phyloP scores from a whole-genome alignment of 257 asterid genomes.

The Scutellaria galericulata region DNA sequence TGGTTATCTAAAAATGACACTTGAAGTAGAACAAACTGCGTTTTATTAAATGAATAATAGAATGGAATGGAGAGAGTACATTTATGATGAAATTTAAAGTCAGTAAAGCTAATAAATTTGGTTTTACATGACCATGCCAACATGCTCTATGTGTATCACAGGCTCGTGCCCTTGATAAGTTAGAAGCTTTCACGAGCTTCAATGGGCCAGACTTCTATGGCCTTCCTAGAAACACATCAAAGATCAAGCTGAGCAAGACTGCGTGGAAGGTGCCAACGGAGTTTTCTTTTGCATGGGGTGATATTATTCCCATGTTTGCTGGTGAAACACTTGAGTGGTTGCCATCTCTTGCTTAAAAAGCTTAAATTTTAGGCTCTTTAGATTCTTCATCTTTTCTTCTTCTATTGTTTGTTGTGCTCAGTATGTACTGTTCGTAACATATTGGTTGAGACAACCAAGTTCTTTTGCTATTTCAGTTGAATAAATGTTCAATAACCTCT shows the following conservation, averaged over 20 bases:
- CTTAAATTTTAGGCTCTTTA: too few relatives aligned
- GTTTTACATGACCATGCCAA: not conserved
- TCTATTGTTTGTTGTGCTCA: too few relatives aligned
- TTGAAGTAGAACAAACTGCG: too few relatives aligned
- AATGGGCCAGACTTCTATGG: conserved; percentile 95
- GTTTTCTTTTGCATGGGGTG: conserved; percentile 66
- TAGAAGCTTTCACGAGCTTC: conserved; percentile 91
- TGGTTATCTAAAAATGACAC: too few relatives aligned
- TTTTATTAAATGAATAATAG: too few relatives aligned
- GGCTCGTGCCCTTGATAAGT: conserved; percentile 86
- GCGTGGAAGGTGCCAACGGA: conserved; percentile 83
- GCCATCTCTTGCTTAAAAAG: conserved; percentile 45
- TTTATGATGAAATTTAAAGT: not conserved
- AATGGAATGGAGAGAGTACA: too few relatives aligned
- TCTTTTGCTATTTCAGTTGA: too few relatives aligned
- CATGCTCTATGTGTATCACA: conserved; percentile 22
- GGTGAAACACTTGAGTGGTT: conserved; percentile 85
- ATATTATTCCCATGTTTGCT: conserved; percentile 86
- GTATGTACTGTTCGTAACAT: too few relatives aligned
- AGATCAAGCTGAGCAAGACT: conserved; percentile 62
- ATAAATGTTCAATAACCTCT: too few relatives aligned
- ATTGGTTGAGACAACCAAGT: too few relatives aligned
- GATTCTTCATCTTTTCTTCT: too few relatives aligned
- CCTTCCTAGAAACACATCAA: conserved; percentile 74
- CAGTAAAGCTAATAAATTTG: not conserved